Conservation (phyloP, 768 basidiomycete species). For the Imleria badia region DNA sequence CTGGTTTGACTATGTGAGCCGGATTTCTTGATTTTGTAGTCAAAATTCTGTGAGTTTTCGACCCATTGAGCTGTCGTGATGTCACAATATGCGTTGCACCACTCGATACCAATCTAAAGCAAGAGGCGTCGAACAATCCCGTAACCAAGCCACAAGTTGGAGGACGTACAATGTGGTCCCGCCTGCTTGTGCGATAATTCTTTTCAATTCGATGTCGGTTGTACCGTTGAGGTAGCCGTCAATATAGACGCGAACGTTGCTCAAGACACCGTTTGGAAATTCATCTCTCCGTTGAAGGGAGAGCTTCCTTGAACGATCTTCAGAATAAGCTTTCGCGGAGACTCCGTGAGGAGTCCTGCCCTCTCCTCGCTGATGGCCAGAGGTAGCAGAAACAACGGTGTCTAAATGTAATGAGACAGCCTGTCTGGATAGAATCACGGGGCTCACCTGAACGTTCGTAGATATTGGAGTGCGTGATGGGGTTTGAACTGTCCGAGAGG, state of each 20-base stretch:
- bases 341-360: constrained; percentile 28
- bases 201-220: constrained; percentile 80
- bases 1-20: constrained; percentile 67
- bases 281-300: constrained; percentile 25
- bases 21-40: constrained; percentile 48
- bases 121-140: background rate
- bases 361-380: constrained; percentile 68
- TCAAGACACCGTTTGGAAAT: constrained; percentile 28
- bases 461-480: constrained; percentile 74
- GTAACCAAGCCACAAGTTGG: background rate
- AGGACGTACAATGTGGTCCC: constrained; percentile 60
- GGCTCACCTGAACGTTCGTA: constrained; percentile 56
- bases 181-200: constrained; percentile 62
- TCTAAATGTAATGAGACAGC: constrained; percentile 37
- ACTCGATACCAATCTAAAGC: constrained; percentile 50
- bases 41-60: constrained; percentile 68
- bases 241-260: constrained; percentile 61
- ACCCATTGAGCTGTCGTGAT: constrained; percentile 66
- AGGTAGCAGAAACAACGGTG: constrained; percentile 58
- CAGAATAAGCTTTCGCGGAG: constrained; percentile 38
- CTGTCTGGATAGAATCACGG: background rate
- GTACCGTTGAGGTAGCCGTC: constrained; percentile 68
- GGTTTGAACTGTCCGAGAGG: constrained; percentile 64
- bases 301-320: constrained; percentile 49
- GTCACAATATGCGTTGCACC: constrained; percentile 79